Percentiles rank a stretch among this genome's conserved stretches.
Evolutionary conservation across 176 grass and related monocot species (phyloP).

Genomic region (Saccharum spontaneum): DNA sequence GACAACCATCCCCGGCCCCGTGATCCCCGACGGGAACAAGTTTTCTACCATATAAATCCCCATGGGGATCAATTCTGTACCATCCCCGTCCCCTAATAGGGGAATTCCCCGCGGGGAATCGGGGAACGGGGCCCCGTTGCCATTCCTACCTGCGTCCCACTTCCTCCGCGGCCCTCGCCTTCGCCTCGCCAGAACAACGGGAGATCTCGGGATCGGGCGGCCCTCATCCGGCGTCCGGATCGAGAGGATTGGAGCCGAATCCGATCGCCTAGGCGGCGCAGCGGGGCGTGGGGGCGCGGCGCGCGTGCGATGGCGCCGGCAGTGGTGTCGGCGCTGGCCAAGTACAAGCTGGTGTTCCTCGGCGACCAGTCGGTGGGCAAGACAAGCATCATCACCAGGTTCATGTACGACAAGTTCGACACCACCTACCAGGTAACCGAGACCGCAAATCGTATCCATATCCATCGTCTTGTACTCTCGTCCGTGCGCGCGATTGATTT

Average conservation of each 20-base stretch:
- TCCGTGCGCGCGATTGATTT: neutral
- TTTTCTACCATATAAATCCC: neutral
- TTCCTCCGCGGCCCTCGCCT: neutral
- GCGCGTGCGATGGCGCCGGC: neutral
- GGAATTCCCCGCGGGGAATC: neutral
- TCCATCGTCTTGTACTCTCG: neutral
- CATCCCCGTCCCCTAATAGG: neutral
- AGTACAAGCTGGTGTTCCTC: conserved; percentile 94
- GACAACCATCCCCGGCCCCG: neutral
- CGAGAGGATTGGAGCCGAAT: neutral
- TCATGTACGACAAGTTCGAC: conserved; percentile 99
- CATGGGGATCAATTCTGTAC: neutral
- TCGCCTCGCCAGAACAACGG: neutral
- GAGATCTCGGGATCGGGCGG: neutral
- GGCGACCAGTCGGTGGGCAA: conserved; percentile 92
- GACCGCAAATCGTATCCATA: neutral
- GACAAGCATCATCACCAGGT: conserved; percentile 91
- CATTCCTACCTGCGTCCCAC: neutral
- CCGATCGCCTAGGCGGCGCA: neutral
- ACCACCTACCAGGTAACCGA: conserved; percentile 58
- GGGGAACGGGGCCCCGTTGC: neutral
- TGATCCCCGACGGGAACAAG: neutral
- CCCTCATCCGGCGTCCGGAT: neutral
- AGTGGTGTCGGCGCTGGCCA: conserved; percentile 75
- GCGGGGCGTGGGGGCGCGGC: neutral